Conservation (phyloP, 2,329 filamentous ascomycete genomes). For the Fusarium sp. region DNA sequence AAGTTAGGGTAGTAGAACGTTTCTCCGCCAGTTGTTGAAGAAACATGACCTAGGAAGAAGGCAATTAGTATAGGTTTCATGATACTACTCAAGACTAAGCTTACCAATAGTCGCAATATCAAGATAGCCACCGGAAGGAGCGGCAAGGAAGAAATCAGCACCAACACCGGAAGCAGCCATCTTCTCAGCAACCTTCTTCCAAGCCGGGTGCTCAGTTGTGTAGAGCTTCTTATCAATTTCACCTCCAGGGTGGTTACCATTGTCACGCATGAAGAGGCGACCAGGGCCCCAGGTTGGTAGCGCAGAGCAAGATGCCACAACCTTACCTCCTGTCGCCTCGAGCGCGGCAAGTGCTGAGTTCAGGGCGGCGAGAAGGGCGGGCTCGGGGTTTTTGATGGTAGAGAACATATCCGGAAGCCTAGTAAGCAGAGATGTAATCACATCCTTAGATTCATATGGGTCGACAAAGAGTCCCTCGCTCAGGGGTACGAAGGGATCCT, state of each 20-base stretch:
- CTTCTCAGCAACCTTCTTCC: constrained; percentile 86
- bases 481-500: constrained; percentile 94
- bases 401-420: constrained; percentile 89
- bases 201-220: constrained; percentile 87
- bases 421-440: constrained; percentile 88
- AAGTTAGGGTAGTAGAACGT: constrained; percentile 98
- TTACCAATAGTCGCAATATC: constrained; percentile 91
- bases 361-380: constrained; percentile 84
- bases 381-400: constrained; percentile 88
- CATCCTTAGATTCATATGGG: constrained; percentile 85
- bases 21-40: constrained; percentile 92
- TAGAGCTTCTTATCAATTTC: constrained; percentile 94
- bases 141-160: constrained; percentile 93
- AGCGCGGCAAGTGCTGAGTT: constrained; percentile 87
- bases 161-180: constrained; percentile 90
- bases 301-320: constrained; percentile 87
- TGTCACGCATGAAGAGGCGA: constrained; percentile 85
- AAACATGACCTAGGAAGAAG: constrained; percentile 73
- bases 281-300: constrained; percentile 93
- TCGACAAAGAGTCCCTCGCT: constrained; percentile 95
- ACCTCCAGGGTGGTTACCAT: constrained; percentile 84
- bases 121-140: constrained; percentile 89
- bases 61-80: constrained; percentile 1
- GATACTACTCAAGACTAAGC: constrained; percentile 36
- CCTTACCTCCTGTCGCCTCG: constrained; percentile 88